Conservation (phyloP, 2,329 filamentous ascomycete genomes). For the Karstenula rhodostoma region DNA sequence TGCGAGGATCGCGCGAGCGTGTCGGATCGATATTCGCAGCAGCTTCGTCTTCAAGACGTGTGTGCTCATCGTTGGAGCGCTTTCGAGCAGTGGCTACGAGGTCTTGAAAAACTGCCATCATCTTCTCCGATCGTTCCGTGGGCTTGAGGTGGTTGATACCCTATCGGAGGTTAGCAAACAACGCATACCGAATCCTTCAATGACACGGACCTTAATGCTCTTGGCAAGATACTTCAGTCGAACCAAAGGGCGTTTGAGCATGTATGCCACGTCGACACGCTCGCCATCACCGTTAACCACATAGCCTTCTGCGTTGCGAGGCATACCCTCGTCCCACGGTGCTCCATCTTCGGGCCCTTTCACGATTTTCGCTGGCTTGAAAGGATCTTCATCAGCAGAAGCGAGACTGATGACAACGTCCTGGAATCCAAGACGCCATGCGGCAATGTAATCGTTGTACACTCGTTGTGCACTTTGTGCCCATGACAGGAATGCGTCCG, state of each 20-base stretch:
- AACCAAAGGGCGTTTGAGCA: constrained; percentile 87
- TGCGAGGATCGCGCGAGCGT: constrained; percentile 79
- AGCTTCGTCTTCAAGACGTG: constrained; percentile 82
- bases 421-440: constrained; percentile 93
- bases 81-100: constrained; percentile 80
- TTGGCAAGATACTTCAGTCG: constrained; percentile 88
- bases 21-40: constrained; percentile 84
- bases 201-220: constrained; percentile 71
- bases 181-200: background rate
- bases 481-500: constrained; percentile 80
- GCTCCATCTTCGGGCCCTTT: constrained; percentile 57
- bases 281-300: constrained; percentile 79
- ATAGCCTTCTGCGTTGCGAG: constrained; percentile 67
- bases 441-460: constrained; percentile 84
- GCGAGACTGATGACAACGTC: constrained; percentile 94
- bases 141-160: constrained; percentile 66
- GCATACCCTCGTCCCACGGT: constrained; percentile 63
- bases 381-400: constrained; percentile 70
- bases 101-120: constrained; percentile 70
- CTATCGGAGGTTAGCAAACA: constrained; percentile 47
- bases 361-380: constrained; percentile 54
- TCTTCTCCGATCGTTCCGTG: constrained; percentile 65
- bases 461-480: constrained; percentile 78
- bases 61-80: constrained; percentile 75
- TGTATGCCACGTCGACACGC: constrained; percentile 90